Evolutionary conservation across 345 rosid genomes (phyloP).

Genomic region (Melaleuca quinquenervia): DNA sequence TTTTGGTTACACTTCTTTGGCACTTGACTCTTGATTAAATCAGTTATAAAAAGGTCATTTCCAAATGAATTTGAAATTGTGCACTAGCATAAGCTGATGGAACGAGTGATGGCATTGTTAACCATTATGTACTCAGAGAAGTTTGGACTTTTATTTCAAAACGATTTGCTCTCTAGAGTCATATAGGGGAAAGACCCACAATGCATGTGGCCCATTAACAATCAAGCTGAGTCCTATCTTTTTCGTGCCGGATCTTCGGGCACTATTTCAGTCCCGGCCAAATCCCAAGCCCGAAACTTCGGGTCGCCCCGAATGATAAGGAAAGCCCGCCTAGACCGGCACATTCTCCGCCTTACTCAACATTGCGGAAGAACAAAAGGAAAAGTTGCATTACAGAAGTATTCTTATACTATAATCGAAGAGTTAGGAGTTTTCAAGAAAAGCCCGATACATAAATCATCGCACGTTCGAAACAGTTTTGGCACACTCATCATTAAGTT

Average conservation of each 20-base stretch:
- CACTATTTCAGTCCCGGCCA: too few species aligned
- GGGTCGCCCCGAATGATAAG: too few species aligned
- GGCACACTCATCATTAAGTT: background rate
- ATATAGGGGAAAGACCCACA: too few species aligned
- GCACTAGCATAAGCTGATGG: background rate
- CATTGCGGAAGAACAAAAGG: background rate
- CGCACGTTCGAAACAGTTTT: background rate
- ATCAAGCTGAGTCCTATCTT: too few species aligned
- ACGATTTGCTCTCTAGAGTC: too few species aligned
- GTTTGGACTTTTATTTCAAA: too few species aligned
- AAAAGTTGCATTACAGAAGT: background rate
- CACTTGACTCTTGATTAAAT: background rate
- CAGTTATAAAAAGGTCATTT: background rate
- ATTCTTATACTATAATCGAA: background rate
- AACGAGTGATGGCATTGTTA: background rate
- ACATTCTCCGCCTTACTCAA: background rate
- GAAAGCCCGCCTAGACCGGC: background rate
- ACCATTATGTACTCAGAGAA: too few species aligned
- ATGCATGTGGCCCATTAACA: too few species aligned
- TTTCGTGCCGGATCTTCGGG: too few species aligned
- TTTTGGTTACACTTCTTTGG: background rate
- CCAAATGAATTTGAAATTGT: background rate
- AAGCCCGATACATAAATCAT: background rate
- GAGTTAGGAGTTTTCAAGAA: background rate
- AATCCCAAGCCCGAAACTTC: too few species aligned